Evolutionary conservation across 306 rosid genomes (phyloP), one percentile per base, ranked within the genome.

Genomic region (Elaeagnus macrophylla): DNA sequence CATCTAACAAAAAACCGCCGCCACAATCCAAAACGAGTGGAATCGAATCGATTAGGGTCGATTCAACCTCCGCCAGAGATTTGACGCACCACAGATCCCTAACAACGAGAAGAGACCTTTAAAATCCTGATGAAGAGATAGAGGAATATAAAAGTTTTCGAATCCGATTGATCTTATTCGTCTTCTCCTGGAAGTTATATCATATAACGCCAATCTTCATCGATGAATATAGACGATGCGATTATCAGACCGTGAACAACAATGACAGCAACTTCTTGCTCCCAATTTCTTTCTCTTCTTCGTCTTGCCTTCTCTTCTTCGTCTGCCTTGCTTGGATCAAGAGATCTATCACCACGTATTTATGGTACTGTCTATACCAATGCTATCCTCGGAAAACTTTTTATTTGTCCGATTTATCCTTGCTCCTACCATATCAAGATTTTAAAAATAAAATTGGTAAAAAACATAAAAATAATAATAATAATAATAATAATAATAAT

Each of bases 271-370:
- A 51, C 48, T 36, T 16, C 19, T 19, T 39, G 68, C 68, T 60
- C 55, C 49, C 12, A 63, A 68, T 48, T 25, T 41, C 52, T 57
- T 15, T 17, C 58, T 43, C 37, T 42, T 17, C 59, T 54, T 39
- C 61, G 20, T 39, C 67, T 48, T 25, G 32, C 32, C 4, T 25
- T 25, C 32, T 25, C 32, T 25, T 25, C 32, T 25, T 25, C 4
- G 32, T 25, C 32, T 25, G 32, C 32, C 32, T 25, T 20, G 68
- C 61, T 62, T 69, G 64, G 74, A 62, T 57, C 38, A 49, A 61
- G 10, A 39, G 54, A 54, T 32, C 68, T 41, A 65, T 18, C 44
- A 36, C 74, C 74, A 62, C 74, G 60, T 56, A 56, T 69, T 69
- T 62, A 69, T 55, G 39, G 53, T 2, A 9, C 11, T 0, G 0